Evolutionary conservation across 2,329 filamentous ascomycete genomes (phyloP).

Genomic region (Tolypocladium guangdongense): DNA sequence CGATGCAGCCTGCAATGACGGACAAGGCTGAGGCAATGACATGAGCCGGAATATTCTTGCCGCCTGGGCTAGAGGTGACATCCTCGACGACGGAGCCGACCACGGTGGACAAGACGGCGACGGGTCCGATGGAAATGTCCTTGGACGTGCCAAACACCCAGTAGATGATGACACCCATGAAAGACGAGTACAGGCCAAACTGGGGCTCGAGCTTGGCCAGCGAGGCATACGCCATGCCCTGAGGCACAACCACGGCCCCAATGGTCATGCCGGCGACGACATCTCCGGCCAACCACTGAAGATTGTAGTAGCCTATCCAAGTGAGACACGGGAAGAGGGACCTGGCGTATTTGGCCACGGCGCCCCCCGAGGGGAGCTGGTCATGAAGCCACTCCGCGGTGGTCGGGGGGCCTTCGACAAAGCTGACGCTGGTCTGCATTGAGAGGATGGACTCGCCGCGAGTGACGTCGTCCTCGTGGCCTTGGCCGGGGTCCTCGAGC

Average conservation of each 20-base stretch:
- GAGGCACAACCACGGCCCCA: conserved; percentile 71
- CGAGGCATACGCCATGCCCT: conserved; percentile 90
- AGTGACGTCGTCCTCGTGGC: conserved; percentile 48
- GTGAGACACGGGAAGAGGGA: conserved; percentile 76
- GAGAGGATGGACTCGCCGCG: conserved; percentile 74
- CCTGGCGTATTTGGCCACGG: conserved; percentile 49
- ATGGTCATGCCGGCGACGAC: conserved; percentile 62
- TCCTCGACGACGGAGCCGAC: conserved; percentile 70
- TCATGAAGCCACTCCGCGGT: conserved; percentile 60
- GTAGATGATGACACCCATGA: conserved; percentile 89
- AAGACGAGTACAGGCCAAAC: conserved; percentile 78
- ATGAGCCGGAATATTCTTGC: conserved; percentile 49
- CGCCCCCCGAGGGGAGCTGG: conserved; percentile 45
- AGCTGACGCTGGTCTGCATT: conserved; percentile 60
- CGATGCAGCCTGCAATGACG: conserved; percentile 66
- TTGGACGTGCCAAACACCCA: conserved; percentile 99
- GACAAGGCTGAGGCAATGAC: conserved; percentile 70
- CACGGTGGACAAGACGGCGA: conserved; percentile 89
- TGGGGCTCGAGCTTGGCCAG: conserved; percentile 71
- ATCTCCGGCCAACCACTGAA: conserved; percentile 82
- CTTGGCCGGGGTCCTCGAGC: conserved; percentile 44
- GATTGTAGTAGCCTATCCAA: conserved; percentile 88
- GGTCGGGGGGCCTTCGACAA: conserved; percentile 73
- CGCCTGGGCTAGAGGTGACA: conserved; percentile 32
- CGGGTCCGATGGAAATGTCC: conserved; percentile 94